Base-by-base conservation (phyloP, 169 alveolate species). In the Pseudocohnilembus persalinus region DNA sequence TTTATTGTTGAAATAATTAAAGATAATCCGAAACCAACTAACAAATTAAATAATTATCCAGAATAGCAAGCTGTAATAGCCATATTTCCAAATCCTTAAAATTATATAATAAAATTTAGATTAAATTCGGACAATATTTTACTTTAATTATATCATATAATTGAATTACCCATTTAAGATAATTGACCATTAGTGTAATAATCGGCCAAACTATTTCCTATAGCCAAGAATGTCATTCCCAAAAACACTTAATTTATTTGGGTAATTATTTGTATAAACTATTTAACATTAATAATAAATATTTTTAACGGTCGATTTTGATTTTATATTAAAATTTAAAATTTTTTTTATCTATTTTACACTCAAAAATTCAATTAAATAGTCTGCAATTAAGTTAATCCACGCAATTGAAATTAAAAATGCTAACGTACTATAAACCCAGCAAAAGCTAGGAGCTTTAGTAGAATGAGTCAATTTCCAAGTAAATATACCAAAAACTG, bases 151-250 rank as follows among this genome's bases (percentile, higher is more conserved):
- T 11, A 11, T 49, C 20, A 20, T 11, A 49, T 11, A 11, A 49
- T 11, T 11, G 20, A 11, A 49, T 49, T 49, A 49, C 68, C 92
- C 77, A 90, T 79, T 30, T 63, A 31, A 0, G 94, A 90, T 77
- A 90, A 78, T 63, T 90, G 68, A 0, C 88, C 78, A 76, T 90
- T 87, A 0, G 90, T 90, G 16, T 63, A 79, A 31, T 86, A 83
- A 75, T 90, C 96, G n/a, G 93, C 94, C 6, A 90, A 78, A 11
- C 93, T 88, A 80, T 93, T 93, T 11, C 96, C 94, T 88, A 93
- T 90, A 24, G 96, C 93, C 20, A 93, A 79, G 1, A 90, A 84
- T 20, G 94, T 93, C 83, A 93, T 76, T 30, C 94, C 96, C 75
- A 93, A 74, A 76, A 88, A 89, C 16, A 92, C 84, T 16, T 83